Evolutionary conservation across 2,329 filamentous ascomycete species (phyloP).

Genomic region (Ophiostoma sp.): DNA sequence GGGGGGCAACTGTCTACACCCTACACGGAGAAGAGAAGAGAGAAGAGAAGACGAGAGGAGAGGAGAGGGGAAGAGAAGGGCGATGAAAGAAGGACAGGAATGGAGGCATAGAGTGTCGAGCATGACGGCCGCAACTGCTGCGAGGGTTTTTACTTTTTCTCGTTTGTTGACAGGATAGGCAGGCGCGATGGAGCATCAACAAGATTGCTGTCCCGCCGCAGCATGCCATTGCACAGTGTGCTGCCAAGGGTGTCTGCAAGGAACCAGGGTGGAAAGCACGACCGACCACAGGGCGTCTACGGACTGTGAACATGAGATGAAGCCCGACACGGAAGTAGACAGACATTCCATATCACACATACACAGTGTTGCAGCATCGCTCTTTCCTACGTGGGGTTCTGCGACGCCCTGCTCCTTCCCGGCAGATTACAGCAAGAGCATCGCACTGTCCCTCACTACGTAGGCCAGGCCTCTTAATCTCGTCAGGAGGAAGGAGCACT

Average conservation of each 20-base stretch:
- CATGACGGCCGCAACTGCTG: not conserved
- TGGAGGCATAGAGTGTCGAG: not conserved
- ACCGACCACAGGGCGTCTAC: slow-evolving; percentile 4
- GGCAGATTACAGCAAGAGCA: not conserved
- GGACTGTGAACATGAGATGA: not conserved
- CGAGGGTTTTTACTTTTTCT: not conserved
- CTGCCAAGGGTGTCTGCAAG: slow-evolving; percentile 15
- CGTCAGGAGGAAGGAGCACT: not conserved
- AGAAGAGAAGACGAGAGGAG: not conserved
- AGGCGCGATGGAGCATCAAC: slow-evolving; percentile 22
- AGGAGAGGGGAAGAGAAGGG: slow-evolving; percentile 8
- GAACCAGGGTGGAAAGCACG: slow-evolving; percentile 16
- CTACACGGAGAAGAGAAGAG: not conserved
- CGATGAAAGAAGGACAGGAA: slow-evolving; percentile 12
- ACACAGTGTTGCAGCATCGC: not conserved
- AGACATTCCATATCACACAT: too few species aligned
- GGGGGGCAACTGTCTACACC: not conserved
- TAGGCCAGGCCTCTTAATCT: not conserved
- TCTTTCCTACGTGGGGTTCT: slow-evolving; percentile 3
- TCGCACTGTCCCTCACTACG: not conserved
- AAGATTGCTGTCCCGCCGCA: slow-evolving; percentile 21
- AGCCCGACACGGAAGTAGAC: not conserved
- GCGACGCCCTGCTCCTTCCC: not conserved
- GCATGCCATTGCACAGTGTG: slow-evolving; percentile 18
- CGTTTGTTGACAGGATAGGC: slow-evolving; percentile 21